Evolutionary conservation across 768 basidiomycete genomes (phyloP).

Genomic region (Rhizopogon sp.): DNA sequence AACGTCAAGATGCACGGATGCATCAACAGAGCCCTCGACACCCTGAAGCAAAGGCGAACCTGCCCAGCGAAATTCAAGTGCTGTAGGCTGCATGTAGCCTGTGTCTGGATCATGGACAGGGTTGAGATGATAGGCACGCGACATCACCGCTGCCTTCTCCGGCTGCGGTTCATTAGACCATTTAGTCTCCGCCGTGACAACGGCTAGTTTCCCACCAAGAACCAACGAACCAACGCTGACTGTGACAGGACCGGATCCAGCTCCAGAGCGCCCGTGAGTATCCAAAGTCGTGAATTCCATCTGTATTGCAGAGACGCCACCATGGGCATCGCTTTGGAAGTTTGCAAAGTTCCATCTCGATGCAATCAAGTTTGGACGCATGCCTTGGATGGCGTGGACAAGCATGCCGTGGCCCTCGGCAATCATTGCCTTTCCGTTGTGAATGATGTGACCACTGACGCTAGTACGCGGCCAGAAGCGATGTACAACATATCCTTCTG

Average conservation of each 20-base stretch:
- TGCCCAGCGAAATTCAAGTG: constrained; percentile 74
- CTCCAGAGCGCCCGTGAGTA: constrained; percentile 70
- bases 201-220: constrained; percentile 68
- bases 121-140: constrained; percentile 61
- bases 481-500: constrained; percentile 85
- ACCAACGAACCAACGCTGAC: constrained; percentile 87
- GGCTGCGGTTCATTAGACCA: constrained; percentile 57
- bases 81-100: constrained; percentile 68
- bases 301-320: constrained; percentile 80
- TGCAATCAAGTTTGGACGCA: constrained; percentile 93
- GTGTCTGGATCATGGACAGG: constrained; percentile 70
- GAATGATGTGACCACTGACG: constrained; percentile 62
- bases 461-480: constrained; percentile 81
- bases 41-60: constrained; percentile 57
- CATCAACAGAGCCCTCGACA: constrained; percentile 49
- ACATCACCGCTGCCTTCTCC: constrained; percentile 47
- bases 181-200: constrained; percentile 76
- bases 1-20: constrained; percentile 51
- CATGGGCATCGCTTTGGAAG: constrained; percentile 75
- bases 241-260: constrained; percentile 76
- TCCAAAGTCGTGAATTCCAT: constrained; percentile 94
- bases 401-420: constrained; percentile 76
- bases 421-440: constrained; percentile 53
- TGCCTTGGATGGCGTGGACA: constrained; percentile 95
- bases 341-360: constrained; percentile 92